Evolutionary conservation across 1,139 yeast genomes (phyloP), one percentile per base, ranked within the genome.

Genomic region (Suhomyces yuchorum): DNA sequence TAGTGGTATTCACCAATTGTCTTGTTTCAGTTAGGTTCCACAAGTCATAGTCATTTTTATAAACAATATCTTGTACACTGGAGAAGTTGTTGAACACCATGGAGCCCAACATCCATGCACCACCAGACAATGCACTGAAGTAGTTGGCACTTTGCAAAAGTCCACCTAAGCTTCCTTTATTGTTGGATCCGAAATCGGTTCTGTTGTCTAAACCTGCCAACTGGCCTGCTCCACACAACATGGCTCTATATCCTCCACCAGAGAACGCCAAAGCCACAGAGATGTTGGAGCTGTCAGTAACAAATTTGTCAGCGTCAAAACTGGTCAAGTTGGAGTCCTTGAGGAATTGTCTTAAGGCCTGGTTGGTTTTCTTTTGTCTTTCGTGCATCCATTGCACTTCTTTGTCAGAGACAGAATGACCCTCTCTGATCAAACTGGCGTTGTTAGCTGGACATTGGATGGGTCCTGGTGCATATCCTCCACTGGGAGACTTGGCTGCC

Each of bases 181-280:
- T 78, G 23, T 71, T 71, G 12, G 84, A 75, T 40, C 78, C 81
- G 35, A 50, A 53, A 2, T 64, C 67, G 6, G 95, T 85, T 59
- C 97, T 76, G 57, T 81, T 78, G 63, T 91, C 97, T 51, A 89
- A 67, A 0, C 93, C 97, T 14, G 92, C 73, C 37, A 90, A 67
- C 64, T 85, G 84, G 37, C 97, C 97, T 1, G 96, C 97, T n/a
- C 96, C 96, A 48, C 76, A 69, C 37, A 90, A 69, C 96, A 90
- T 88, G 44, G 97, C 96, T 50, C 97, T 78, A 67, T 88, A 90
- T 3, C 97, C 96, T 59, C 97, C 97, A 36, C 97, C 97, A 5
- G 93, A 83, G 61, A 88, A 86, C 3, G 96, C 91, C 18, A 90
- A 61, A 3, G 86, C 97, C 46, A 89, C 74, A 43, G 70, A 75